Conservation (phyloP, 2,329 filamentous ascomycete genomes). For the Phyllosticta paracitricarpa region DNA sequence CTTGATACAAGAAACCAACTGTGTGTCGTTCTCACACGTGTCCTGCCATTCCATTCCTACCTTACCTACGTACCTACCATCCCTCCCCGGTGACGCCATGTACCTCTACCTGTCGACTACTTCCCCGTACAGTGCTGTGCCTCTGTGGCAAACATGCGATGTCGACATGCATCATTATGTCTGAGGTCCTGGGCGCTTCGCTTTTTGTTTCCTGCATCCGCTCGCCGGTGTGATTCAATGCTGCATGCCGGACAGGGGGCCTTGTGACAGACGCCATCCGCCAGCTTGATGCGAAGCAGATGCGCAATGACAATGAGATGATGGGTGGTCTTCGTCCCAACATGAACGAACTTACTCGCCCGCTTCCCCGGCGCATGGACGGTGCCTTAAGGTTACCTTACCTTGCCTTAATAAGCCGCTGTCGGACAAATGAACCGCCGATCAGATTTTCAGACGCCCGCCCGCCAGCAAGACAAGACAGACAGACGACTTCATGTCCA, state of each 20-base stretch:
- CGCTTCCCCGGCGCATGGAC: background rate
- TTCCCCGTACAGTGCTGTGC: too few relatives aligned
- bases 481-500: background rate
- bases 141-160: too few relatives aligned
- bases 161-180: too few relatives aligned
- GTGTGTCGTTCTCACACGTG: background rate
- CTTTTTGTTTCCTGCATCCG: background rate
- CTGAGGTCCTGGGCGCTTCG: background rate
- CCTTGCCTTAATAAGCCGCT: background rate
- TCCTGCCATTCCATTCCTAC: background rate
- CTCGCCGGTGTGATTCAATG: background rate
- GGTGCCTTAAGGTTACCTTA: background rate
- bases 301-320: too few relatives aligned
- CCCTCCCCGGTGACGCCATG: too few relatives aligned
- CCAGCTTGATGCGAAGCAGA: background rate
- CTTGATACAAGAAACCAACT: background rate
- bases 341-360: background rate
- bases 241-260: background rate
- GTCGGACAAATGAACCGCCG: background rate
- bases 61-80: too few relatives aligned
- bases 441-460: background rate
- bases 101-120: too few relatives aligned
- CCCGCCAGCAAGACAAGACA: background rate
- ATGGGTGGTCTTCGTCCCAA: background rate
- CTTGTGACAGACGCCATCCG: background rate